Percentiles rank a stretch among this genome's conserved stretches.
phyloP scores from a whole-genome alignment of 768 basidiomycete genomes.

The Naematelia aurantialba region DNA sequence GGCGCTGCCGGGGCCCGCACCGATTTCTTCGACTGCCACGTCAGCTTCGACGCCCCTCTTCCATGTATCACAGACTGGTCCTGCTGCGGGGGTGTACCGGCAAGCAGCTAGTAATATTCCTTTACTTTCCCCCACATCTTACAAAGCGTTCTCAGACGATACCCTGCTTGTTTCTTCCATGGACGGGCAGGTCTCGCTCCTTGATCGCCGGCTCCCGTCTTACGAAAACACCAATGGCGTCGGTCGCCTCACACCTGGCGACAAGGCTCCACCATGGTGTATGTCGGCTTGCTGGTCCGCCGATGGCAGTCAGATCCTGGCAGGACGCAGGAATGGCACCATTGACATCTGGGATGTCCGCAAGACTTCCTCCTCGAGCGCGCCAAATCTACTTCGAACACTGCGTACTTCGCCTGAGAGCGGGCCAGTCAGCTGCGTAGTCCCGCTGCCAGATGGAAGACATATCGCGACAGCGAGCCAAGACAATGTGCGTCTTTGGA shows the following conservation, averaged over 20 bases:
- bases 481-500: constrained; percentile 92
- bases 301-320: constrained; percentile 81
- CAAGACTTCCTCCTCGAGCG: constrained; percentile 59
- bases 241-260: constrained; percentile 80
- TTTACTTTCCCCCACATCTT: constrained; percentile 61
- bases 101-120: constrained; percentile 33
- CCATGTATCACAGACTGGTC: neutral
- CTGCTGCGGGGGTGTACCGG: neutral
- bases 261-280: constrained; percentile 93
- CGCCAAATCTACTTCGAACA: constrained; percentile 75
- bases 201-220: constrained; percentile 69
- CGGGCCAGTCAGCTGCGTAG: constrained; percentile 85
- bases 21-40: constrained; percentile 8
- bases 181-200: constrained; percentile 86
- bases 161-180: constrained; percentile 81
- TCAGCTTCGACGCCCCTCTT: constrained; percentile 4
- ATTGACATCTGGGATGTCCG: constrained; percentile 94
- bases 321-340: constrained; percentile 82
- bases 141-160: constrained; percentile 69
- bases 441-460: constrained; percentile 83
- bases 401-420: constrained; percentile 82
- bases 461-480: constrained; percentile 91
- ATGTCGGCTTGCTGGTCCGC: constrained; percentile 93
- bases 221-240: constrained; percentile 58
- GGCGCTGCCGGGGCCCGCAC: constrained; percentile 7